Base-by-base conservation (phyloP, 768 basidiomycete species). In the Tylopilus felleus region DNA sequence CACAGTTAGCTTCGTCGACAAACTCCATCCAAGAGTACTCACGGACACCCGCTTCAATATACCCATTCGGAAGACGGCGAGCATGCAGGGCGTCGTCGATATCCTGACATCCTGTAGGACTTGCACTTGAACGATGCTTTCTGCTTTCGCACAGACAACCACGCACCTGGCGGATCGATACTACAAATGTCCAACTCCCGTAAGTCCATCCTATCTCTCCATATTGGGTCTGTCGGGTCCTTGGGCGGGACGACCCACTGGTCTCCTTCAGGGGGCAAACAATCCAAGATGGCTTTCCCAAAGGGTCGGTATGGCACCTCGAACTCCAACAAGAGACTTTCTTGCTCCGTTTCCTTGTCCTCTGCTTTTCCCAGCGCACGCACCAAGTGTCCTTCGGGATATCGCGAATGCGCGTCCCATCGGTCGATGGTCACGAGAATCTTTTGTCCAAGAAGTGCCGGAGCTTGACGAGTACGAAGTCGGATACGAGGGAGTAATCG, bases 71-170 rank as follows among this genome's bases (percentile, higher is more conserved):
- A 19, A 99, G 73, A 27, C 71, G 78, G 40, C 88, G 79, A 14
- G 96, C 97, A 70, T 99, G 97, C 14, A 99, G 74, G 0, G 97
- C 97, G 69, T 99, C 97, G 63, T 99, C 97, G 17, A 99, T 99
- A 73, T 99, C 97, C 64, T 96, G 92, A 73, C 97, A 98, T 43
- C 84, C 94, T 95, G 53, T 14, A 33, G 13, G 14, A 19, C n/a
- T 39, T 27, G 1, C 36, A 44, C 16, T 40, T 8, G 64, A 71
- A 29, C 29, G 25, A 47, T 28, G 33, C 2, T 2, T 45, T 10
- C 16, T 1, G 14, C 25, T 21, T 38, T 8, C 2, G 3, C 35
- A 22, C 27, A 38, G 17, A 49, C 23, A 45, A 38, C 33, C 1
- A 57, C 77, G 48, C 57, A 91, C 93, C 85, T 13, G 93, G 94